phyloP scores from a whole-genome alignment of 2,329 filamentous ascomycete genomes.

The Cladosporium austrohemisphaericum region DNA sequence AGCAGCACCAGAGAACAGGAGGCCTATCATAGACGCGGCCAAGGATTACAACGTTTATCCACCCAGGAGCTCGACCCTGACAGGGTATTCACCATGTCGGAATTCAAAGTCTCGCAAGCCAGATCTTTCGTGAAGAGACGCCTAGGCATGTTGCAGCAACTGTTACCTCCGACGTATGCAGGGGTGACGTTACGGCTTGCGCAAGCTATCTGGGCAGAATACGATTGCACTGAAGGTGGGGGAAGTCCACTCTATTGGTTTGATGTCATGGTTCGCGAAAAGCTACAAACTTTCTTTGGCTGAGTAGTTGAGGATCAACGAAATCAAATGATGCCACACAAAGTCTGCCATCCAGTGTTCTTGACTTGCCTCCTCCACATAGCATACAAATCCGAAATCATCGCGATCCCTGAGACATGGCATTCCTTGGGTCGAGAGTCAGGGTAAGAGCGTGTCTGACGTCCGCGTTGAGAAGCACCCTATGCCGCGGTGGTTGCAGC shows the following conservation, averaged over 20 bases:
- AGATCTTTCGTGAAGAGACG: slow-evolving; percentile 2
- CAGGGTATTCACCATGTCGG: neutral
- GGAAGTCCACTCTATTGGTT: slow-evolving; percentile 3
- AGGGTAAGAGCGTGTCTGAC: too few relatives aligned
- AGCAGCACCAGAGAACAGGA: too few relatives aligned
- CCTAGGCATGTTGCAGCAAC: slow-evolving; percentile 4
- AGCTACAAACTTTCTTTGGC: slow-evolving; percentile 3
- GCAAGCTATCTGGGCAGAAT: slow-evolving; percentile 7
- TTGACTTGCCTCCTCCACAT: too few relatives aligned
- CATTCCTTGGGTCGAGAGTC: too few relatives aligned
- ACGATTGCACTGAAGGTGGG: neutral
- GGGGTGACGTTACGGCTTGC: neutral
- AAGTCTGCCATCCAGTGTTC: too few relatives aligned
- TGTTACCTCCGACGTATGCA: neutral
- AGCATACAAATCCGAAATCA: too few relatives aligned
- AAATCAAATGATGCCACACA: too few relatives aligned
- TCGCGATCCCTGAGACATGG: too few relatives aligned
- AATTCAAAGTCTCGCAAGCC: neutral
- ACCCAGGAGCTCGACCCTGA: neutral
- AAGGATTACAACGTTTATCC: neutral
- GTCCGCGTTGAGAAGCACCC: too few relatives aligned
- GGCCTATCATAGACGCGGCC: too few relatives aligned
- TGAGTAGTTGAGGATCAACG: neutral
- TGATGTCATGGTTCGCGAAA: slow-evolving; percentile 7
- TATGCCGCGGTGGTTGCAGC: too few relatives aligned